Evolutionary conservation across 345 rosid genomes (phyloP), one percentile per base, ranked within the genome.

Genomic region (Populus tremula): DNA sequence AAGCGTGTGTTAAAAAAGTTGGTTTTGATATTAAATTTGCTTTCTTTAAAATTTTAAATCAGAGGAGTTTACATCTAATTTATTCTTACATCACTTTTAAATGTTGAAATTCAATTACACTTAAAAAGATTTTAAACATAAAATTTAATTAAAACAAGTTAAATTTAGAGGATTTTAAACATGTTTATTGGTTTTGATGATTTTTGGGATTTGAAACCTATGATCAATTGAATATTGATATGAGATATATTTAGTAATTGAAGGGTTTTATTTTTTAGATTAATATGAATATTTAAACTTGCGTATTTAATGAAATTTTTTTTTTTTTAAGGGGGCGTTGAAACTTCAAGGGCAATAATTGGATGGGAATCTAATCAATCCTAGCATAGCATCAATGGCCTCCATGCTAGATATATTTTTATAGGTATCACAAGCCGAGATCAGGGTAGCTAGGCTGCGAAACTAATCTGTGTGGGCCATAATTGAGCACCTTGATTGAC

Each of bases 21-120:
- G 0, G 35, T 33, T 3, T 33, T 33, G 3, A 33, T 33, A 33
- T 33, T 33, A 33, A 33, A 41, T 41, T 41, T 10, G 3, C 2
- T 41, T 41, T 2, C 2, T 41, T 9, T 10, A 1, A 2, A 41
- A 10, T 10, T 9, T 11, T 41, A 10, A 41, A 10, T 12, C 2
- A 41, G 1, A 10, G 13, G 13, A 3, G 2, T 1, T 41, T 0
- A 2, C 2, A 10, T 10, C 11, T 10, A 10, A 41, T 41, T 41
- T 41, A 41, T 8, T 10, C 9, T 41, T 2, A 0, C 1, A 10
- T 2, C 0, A 41, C 0, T 10, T 41, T 8, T 9, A 41, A 0
- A 41, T 9, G 2, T 9, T 41, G 5, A 33, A 33, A 33, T 33
- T 33, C 35, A 3, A 33, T 33, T 4, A 3, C 35, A 33, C 5